Percentiles rank a stretch among this genome's conserved stretches.
Evolutionary conservation across 192 early-diverging fungal genomes (phyloP).

Genomic region (Rhizoclosmatium sp.): DNA sequence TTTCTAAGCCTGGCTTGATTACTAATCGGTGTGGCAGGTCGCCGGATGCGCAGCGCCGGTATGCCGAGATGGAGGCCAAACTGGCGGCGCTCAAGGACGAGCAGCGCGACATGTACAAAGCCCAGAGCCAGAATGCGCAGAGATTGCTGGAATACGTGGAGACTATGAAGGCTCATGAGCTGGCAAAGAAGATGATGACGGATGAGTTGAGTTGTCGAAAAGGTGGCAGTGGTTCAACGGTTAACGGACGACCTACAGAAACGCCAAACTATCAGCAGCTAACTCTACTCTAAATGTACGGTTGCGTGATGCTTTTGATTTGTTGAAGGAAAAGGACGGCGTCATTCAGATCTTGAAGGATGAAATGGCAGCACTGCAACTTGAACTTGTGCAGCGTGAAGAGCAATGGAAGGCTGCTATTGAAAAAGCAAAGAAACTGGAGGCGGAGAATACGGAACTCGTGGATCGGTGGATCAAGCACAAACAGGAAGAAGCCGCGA

Average conservation of each 20-base stretch:
- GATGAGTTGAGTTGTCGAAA: conserved; percentile 65
- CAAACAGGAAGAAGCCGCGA: conserved; percentile 88
- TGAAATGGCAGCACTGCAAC: conserved; percentile 87
- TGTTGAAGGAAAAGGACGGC: conserved; percentile 88
- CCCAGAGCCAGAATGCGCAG: conserved; percentile 91
- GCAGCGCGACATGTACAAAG: conserved; percentile 86
- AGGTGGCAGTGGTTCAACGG: background rate
- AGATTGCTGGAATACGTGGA: conserved; percentile 87
- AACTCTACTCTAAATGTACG: conserved; percentile 31
- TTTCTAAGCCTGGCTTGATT: background rate
- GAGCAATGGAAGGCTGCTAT: conserved; percentile 60
- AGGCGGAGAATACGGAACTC: conserved; percentile 83
- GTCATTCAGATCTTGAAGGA: conserved; percentile 93
- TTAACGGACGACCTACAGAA: conserved; percentile 23
- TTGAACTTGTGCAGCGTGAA: conserved; percentile 82
- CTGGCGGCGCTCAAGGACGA: conserved; percentile 84
- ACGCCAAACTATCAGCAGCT: conserved; percentile 20
- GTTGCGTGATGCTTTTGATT: conserved; percentile 45
- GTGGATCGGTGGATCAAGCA: conserved; percentile 85
- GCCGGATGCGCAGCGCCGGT: conserved; percentile 32
- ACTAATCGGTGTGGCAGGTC: conserved; percentile 35
- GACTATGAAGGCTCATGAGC: conserved; percentile 67
- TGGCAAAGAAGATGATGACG: conserved; percentile 58
- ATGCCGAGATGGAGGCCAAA: conserved; percentile 76
- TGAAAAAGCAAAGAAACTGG: conserved; percentile 70